Evolutionary conservation across 108 stramenopile species (phyloP).

Genomic region (Fragilariopsis cylindrus): DNA sequence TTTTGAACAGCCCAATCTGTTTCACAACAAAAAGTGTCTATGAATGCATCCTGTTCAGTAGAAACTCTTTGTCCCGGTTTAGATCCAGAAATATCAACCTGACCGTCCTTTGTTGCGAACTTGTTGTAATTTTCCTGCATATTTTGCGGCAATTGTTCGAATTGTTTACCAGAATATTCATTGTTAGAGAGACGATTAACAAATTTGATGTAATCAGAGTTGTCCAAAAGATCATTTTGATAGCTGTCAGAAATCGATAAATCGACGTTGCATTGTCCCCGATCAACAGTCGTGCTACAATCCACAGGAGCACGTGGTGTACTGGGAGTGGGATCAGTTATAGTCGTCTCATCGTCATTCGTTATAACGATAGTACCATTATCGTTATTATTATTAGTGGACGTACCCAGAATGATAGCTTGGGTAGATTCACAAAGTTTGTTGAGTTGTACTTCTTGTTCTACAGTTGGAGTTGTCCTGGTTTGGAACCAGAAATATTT

Average conservation of each 20-base stretch:
- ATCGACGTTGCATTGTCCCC: constrained; percentile 28
- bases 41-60: constrained; percentile 26
- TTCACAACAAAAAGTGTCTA: constrained; percentile 30
- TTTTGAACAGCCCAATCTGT: constrained; percentile 27
- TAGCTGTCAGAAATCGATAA: constrained; percentile 36
- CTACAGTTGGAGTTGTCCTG: constrained; percentile 26
- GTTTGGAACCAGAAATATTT: constrained; percentile 36
- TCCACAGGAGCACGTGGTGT: background rate
- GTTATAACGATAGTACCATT: constrained; percentile 17
- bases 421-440: constrained; percentile 28
- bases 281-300: constrained; percentile 23
- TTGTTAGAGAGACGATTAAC: constrained; percentile 38
- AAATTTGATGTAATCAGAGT: constrained; percentile 44
- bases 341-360: background rate
- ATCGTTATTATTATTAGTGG: background rate
- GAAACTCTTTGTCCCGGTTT: constrained; percentile 24
- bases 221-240: constrained; percentile 31
- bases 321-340: background rate
- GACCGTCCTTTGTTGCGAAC: constrained; percentile 14
- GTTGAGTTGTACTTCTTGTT: constrained; percentile 21
- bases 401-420: background rate
- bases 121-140: constrained; percentile 31
- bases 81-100: constrained; percentile 38
- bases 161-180: constrained; percentile 16
- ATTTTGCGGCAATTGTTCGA: constrained; percentile 29